Conservation (phyloP, 306 rosid species). For the Prunus dulcis region DNA sequence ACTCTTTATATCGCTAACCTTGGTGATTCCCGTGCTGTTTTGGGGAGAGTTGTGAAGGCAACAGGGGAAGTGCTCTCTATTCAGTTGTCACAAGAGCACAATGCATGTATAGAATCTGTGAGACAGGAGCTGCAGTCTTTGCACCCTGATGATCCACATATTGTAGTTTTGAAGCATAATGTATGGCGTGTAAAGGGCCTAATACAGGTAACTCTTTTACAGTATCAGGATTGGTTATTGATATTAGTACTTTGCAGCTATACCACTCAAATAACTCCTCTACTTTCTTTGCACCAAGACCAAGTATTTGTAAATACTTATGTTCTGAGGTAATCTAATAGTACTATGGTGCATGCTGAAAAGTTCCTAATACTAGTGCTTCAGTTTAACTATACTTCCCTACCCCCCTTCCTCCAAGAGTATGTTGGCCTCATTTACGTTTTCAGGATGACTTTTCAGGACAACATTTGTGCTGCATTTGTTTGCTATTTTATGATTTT, state of each 20-base stretch:
- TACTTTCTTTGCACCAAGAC: slow-evolving; percentile 8
- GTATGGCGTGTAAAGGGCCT: slow-evolving; percentile 93
- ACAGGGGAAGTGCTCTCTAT: slow-evolving; percentile 78
- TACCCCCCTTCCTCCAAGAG: background rate
- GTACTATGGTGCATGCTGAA: background rate
- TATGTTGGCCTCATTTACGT: background rate
- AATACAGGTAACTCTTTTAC: slow-evolving; percentile 55
- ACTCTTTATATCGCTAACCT: slow-evolving; percentile 69
- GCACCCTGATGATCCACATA: slow-evolving; percentile 78
- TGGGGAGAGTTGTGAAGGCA: slow-evolving; percentile 74
- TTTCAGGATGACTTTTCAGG: background rate
- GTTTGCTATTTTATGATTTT: background rate
- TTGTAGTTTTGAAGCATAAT: slow-evolving; percentile 85
- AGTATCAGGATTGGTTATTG: background rate
- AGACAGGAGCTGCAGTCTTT: slow-evolving; percentile 82
- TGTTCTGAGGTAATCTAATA: background rate
- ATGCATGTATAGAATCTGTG: slow-evolving; percentile 66
- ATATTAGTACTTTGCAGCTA: slow-evolving; percentile 5
- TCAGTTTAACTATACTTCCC: background rate
- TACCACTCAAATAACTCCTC: background rate
- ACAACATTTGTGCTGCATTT: background rate
- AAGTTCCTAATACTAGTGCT: background rate
- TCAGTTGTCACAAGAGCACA: slow-evolving; percentile 78
- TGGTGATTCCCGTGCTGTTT: slow-evolving; percentile 91
- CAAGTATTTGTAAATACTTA: background rate